phyloP scores from a whole-genome alignment of 2,329 filamentous ascomycete genomes.

The Fusarium austroafricanum region DNA sequence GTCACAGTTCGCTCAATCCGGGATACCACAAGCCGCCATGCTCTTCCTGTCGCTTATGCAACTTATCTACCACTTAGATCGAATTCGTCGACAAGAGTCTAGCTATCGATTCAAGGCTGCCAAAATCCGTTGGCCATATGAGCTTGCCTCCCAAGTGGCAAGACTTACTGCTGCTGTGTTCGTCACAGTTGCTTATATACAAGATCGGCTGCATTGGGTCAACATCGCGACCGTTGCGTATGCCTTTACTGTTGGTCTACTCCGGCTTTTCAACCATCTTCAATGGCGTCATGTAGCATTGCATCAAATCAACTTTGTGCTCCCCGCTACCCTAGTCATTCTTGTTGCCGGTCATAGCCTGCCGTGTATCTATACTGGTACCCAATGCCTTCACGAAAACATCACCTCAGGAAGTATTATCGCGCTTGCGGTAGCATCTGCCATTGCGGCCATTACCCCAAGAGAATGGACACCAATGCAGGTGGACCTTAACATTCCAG shows the following conservation, averaged over 20 bases:
- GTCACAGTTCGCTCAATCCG: constrained; percentile 55
- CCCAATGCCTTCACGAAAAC: constrained; percentile 47
- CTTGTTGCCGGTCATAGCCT: constrained; percentile 54
- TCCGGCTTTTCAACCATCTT: constrained; percentile 55
- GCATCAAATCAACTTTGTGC: constrained; percentile 62
- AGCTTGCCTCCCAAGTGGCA: constrained; percentile 56
- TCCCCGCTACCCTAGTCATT: constrained; percentile 53
- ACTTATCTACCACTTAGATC: constrained; percentile 50
- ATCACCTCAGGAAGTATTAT: constrained; percentile 52
- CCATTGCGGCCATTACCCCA: constrained; percentile 59
- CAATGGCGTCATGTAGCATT: constrained; percentile 60
- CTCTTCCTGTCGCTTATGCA: constrained; percentile 54
- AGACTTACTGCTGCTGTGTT: constrained; percentile 56
- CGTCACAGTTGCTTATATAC: constrained; percentile 51
- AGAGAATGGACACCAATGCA: constrained; percentile 63
- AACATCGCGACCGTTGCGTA: constrained; percentile 55
- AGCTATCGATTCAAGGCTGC: constrained; percentile 51
- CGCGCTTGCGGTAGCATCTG: constrained; percentile 52
- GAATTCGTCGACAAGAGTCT: constrained; percentile 45
- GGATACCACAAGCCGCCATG: constrained; percentile 54
- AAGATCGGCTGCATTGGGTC: constrained; percentile 51
- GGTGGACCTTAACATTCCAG: constrained; percentile 53
- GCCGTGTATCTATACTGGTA: constrained; percentile 56
- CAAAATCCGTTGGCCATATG: constrained; percentile 56
- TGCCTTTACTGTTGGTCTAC: constrained; percentile 57